Conservation (phyloP, 805 yeast genomes). For the Pichia pseudocactophila region DNA sequence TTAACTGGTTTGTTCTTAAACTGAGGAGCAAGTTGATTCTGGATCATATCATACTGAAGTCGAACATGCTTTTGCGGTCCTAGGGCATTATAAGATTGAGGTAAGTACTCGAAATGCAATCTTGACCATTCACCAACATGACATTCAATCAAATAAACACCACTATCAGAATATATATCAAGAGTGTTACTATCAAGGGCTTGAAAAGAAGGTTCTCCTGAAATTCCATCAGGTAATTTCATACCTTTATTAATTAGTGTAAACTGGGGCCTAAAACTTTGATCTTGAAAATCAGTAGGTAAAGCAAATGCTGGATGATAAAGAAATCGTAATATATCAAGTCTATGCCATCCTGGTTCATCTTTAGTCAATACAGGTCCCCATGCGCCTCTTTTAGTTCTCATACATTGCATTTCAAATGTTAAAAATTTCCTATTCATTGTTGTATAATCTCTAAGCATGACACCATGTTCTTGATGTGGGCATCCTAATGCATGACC, state of each 20-base stretch:
- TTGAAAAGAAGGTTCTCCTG: constrained; percentile 35
- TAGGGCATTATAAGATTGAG: constrained; percentile 44
- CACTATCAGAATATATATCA: constrained; percentile 46
- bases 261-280: constrained; percentile 28
- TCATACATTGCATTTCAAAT: constrained; percentile 47
- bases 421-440: constrained; percentile 78
- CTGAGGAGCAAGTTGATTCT: constrained; percentile 28
- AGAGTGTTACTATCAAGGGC: constrained; percentile 39
- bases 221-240: constrained; percentile 25
- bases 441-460: constrained; percentile 78
- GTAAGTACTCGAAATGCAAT: constrained; percentile 53
- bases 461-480: constrained; percentile 82
- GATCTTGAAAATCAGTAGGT: constrained; percentile 52
- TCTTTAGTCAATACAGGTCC: constrained; percentile 45
- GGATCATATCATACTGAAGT: constrained; percentile 41
- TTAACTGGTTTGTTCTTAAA: constrained; percentile 32
- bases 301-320: constrained; percentile 73
- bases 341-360: constrained; percentile 81
- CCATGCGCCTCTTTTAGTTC: constrained; percentile 43
- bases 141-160: constrained; percentile 71
- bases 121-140: constrained; percentile 52
- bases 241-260: constrained; percentile 23
- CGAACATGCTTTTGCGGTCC: constrained; percentile 50
- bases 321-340: constrained; percentile 69
- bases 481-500: constrained; percentile 91